Percentiles rank a stretch among this genome's conserved stretches.
Evolutionary conservation across 306 rosid species (phyloP).

Genomic region (Glycine latifolia): DNA sequence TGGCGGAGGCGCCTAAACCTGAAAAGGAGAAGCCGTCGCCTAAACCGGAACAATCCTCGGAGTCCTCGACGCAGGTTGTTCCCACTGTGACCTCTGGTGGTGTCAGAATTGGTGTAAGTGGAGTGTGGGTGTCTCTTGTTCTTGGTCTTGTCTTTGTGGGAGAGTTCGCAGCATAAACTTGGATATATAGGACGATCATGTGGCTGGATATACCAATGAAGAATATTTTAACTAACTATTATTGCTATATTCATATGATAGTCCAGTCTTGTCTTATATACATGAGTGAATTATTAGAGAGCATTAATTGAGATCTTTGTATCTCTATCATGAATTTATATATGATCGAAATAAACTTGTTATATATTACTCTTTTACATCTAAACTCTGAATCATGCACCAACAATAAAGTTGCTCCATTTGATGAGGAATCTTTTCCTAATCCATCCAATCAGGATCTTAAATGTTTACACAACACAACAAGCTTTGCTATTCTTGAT

Average conservation of each 20-base stretch:
- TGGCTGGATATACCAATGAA: not conserved
- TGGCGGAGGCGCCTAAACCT: conserved; percentile 48
- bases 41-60: conserved; percentile 7
- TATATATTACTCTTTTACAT: not conserved
- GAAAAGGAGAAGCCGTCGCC: conserved; percentile 52
- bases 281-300: not conserved
- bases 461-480: too few species aligned
- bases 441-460: too few species aligned
- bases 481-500: too few species aligned
- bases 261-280: too few species aligned
- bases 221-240: not conserved
- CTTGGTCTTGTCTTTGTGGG: conserved; percentile 43
- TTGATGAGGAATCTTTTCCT: too few species aligned
- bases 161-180: not conserved
- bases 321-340: not conserved
- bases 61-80: conserved; percentile 52
- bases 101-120: not conserved
- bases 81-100: conserved; percentile 40
- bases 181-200: not conserved
- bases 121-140: conserved; percentile 36
- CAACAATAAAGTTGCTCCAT: too few species aligned
- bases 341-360: not conserved
- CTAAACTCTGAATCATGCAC: too few species aligned
- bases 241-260: not conserved
- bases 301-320: not conserved